phyloP scores from a whole-genome alignment of 306 rosid species.

The Casuarina equisetifolia region DNA sequence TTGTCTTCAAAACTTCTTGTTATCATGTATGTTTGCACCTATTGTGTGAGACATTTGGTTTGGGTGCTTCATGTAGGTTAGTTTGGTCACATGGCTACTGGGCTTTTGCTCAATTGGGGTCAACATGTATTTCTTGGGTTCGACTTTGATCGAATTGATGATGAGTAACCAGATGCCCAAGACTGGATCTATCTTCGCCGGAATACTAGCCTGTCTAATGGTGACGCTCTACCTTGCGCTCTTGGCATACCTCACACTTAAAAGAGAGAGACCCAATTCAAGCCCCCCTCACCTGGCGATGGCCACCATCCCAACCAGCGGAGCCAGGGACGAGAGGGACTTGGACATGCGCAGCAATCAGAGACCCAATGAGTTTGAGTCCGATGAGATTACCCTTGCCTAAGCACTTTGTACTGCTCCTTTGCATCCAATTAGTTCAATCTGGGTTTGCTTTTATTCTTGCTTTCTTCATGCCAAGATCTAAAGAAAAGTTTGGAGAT shows the following conservation, averaged over 20 bases:
- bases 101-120: constrained; percentile 7
- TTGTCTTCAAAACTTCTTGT: too few relatives aligned
- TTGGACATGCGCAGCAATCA: not conserved
- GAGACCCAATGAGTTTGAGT: not conserved
- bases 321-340: not conserved
- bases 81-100: constrained; percentile 9
- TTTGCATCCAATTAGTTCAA: too few relatives aligned
- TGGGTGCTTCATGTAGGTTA: constrained; percentile 8
- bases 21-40: too few relatives aligned
- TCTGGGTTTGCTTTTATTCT: too few relatives aligned
- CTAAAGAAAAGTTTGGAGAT: too few relatives aligned
- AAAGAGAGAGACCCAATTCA: not conserved
- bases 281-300: not conserved
- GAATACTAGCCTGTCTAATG: not conserved
- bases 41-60: not conserved
- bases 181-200: not conserved
- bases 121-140: constrained; percentile 16
- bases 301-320: not conserved
- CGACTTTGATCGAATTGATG: constrained; percentile 10
- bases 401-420: not conserved
- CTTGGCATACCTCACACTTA: constrained; percentile 4
- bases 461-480: too few relatives aligned
- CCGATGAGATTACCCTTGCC: not conserved
- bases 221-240: constrained; percentile 8
- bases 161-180: not conserved